A percentile compares a stretch with the other conserved stretches of the same genome.
Conservation (phyloP, 768 basidiomycete species). For the Kondoa subrosea region DNA sequence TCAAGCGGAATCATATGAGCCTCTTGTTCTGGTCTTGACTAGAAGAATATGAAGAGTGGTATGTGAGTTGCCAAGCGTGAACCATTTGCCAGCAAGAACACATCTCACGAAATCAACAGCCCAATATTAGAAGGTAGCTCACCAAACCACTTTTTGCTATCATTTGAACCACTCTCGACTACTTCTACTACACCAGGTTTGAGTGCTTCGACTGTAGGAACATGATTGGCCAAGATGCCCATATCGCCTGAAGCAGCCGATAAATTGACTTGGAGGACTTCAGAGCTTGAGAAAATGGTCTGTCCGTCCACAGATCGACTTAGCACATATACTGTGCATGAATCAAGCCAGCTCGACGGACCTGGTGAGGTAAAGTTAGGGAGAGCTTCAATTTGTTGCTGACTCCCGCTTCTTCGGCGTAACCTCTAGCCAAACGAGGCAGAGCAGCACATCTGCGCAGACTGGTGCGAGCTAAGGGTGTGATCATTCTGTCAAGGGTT, state of each 20-base stretch:
- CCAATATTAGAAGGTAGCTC: slow-evolving; percentile 31
- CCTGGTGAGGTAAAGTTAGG: slow-evolving; percentile 87
- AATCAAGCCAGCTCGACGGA: slow-evolving; percentile 31
- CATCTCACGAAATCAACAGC: neutral
- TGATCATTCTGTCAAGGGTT: slow-evolving; percentile 19
- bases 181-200: slow-evolving; percentile 90
- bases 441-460: slow-evolving; percentile 10
- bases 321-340: neutral
- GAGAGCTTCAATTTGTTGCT: slow-evolving; percentile 76
- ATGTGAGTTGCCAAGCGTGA: no score
- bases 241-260: slow-evolving; percentile 89
- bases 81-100: no score
- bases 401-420: slow-evolving; percentile 56
- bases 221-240: slow-evolving; percentile 98
- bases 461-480: slow-evolving; percentile 14
- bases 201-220: slow-evolving; percentile 87
- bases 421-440: slow-evolving; percentile 44
- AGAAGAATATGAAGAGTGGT: neutral
- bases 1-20: neutral
- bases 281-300: slow-evolving; percentile 77
- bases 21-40: neutral
- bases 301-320: slow-evolving; percentile 31
- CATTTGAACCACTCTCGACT: slow-evolving; percentile 52
- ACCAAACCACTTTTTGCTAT: slow-evolving; percentile 96
- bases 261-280: slow-evolving; percentile 90